These are phyloP conservation scores for Corniculantispora saksenae DNA, from an alignment of 2,329 filamentous ascomycete species.

Conservation along the genomic window DNA sequence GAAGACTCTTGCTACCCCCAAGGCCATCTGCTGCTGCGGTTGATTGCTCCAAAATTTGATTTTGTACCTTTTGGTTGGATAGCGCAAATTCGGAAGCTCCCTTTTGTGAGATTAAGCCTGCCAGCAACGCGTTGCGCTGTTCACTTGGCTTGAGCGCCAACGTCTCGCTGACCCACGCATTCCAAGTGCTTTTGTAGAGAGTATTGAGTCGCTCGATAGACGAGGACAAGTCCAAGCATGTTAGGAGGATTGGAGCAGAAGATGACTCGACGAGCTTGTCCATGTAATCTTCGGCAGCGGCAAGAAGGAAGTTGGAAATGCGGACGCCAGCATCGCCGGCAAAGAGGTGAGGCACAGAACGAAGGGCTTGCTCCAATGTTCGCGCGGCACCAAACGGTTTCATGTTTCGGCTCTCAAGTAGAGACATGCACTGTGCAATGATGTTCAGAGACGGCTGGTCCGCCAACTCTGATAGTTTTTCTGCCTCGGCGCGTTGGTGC, in stretches of 20 bases:
- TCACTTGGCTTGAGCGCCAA: constrained; percentile 33
- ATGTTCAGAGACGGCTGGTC: constrained; percentile 31
- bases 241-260: constrained; percentile 66
- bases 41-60: constrained; percentile 44
- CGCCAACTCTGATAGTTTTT: constrained; percentile 32
- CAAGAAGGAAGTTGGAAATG: constrained; percentile 46
- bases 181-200: constrained; percentile 47
- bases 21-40: constrained; percentile 39
- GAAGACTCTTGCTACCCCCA: constrained; percentile 42
- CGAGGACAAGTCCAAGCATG: constrained; percentile 61
- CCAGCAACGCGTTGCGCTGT: constrained; percentile 37
- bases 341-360: constrained; percentile 45
- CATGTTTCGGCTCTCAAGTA: constrained; percentile 53
- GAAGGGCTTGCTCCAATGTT: constrained; percentile 42
- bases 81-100: constrained; percentile 42
- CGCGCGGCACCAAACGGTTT: constrained; percentile 59
- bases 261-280: constrained; percentile 65
- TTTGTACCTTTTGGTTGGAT: constrained; percentile 45
- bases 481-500: constrained; percentile 30
- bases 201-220: constrained; percentile 39
- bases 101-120: constrained; percentile 49
- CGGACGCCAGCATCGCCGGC: constrained; percentile 30
- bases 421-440: constrained; percentile 38
- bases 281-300: constrained; percentile 57
- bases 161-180: constrained; percentile 43